phyloP scores from a whole-genome alignment of 345 rosid species.

The Aquilaria yunnanensis region DNA sequence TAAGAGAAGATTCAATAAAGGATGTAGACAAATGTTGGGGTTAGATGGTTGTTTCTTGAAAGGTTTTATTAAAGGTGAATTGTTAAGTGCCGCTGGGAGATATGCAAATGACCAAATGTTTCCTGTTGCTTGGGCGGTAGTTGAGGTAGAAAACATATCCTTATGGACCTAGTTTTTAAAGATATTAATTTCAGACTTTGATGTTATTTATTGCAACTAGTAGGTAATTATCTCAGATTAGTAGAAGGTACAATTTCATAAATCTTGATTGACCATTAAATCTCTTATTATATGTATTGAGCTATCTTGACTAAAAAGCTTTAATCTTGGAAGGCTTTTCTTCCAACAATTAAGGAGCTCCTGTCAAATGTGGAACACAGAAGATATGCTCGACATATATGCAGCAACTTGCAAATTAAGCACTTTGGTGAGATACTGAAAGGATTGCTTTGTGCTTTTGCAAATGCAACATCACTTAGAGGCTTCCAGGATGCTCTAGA shows the following conservation, averaged over 20 bases:
- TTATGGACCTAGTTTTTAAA: not conserved
- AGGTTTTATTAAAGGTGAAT: not conserved
- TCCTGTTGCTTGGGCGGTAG: not conserved
- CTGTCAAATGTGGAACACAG: not conserved
- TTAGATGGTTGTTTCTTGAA: not conserved
- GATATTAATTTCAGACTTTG: not conserved
- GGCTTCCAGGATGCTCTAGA: not conserved
- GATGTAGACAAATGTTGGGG: not conserved
- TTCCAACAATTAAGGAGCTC: not conserved
- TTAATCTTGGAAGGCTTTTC: not conserved
- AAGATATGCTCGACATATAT: not conserved
- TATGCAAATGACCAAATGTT: not conserved
- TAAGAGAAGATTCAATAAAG: not conserved
- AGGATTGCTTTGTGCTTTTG: not conserved
- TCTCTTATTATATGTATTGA: not conserved
- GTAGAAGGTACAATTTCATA: not conserved
- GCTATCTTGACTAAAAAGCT: not conserved
- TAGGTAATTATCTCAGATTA: not conserved
- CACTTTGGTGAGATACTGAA: not conserved
- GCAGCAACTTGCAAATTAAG: not conserved
- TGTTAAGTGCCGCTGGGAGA: not conserved
- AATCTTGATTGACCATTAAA: not conserved
- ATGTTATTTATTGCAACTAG: not conserved
- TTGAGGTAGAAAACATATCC: not conserved
- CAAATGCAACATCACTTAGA: not conserved